phyloP scores from a whole-genome alignment of 192 early-diverging fungal species.

The Coemansia sp. region DNA sequence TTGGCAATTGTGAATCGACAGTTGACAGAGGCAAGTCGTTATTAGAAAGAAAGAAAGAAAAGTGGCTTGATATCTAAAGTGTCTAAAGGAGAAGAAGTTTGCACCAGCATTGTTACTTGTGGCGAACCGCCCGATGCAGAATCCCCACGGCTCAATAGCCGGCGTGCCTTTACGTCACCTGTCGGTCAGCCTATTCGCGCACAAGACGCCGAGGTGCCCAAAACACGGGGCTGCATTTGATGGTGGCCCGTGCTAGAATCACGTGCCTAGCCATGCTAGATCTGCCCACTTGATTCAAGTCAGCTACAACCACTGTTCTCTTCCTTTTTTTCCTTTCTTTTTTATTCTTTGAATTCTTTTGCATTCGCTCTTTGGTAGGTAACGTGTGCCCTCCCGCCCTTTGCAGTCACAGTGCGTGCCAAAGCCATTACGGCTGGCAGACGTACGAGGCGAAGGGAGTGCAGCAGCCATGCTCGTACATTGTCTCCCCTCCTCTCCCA shows the following conservation, averaged over 20 bases:
- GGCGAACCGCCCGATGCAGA: not conserved
- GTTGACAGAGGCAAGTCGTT: not conserved
- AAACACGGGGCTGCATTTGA: not conserved
- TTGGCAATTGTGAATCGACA: not conserved
- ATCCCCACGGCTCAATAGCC: not conserved
- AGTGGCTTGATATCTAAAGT: not conserved
- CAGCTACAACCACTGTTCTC: not conserved
- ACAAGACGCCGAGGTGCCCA: not conserved
- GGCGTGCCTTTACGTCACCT: not conserved
- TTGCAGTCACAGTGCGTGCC: not conserved
- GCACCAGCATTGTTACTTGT: too few species aligned
- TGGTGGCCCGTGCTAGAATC: not conserved
- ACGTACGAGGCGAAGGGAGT: not conserved
- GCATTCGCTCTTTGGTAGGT: constrained; percentile 2
- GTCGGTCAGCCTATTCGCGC: not conserved
- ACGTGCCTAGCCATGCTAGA: not conserved
- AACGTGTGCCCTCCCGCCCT: not conserved
- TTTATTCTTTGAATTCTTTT: not conserved
- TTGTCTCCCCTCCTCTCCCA: not conserved
- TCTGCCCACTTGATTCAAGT: not conserved
- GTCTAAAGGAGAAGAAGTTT: not conserved
- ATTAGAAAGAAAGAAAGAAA: not conserved
- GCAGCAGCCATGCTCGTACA: not conserved
- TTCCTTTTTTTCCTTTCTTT: not conserved
- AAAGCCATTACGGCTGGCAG: not conserved